phyloP scores from a whole-genome alignment of 23 red algal genomes.

The Agarophyton chilense region DNA sequence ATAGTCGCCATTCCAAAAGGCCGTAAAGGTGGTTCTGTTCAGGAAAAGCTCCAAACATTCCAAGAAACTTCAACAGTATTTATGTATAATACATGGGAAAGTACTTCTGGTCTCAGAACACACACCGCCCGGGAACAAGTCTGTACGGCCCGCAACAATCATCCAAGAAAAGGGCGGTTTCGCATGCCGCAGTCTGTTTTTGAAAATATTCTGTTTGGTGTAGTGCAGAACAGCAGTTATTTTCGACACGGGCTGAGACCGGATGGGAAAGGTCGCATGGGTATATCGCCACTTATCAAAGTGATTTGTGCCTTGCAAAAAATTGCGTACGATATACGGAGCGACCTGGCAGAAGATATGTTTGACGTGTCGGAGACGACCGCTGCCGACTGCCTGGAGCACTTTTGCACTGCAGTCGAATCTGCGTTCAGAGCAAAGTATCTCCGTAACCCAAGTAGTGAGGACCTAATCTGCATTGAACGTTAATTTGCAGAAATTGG shows the following conservation, averaged over 20 bases:
- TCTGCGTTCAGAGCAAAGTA: not conserved
- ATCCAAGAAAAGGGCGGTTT: no score
- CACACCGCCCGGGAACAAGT: no score
- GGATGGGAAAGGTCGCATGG: constrained; percentile 2
- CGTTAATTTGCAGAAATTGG: not conserved
- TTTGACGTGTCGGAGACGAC: not conserved
- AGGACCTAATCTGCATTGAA: not conserved
- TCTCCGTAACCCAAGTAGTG: not conserved
- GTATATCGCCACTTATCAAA: constrained; percentile 21
- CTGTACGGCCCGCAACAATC: no score
- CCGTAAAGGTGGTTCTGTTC: no score
- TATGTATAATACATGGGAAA: no score
- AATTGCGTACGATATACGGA: not conserved
- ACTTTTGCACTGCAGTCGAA: not conserved
- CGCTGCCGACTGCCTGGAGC: not conserved
- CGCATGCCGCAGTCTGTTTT: not conserved
- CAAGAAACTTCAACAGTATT: no score
- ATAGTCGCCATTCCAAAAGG: no score
- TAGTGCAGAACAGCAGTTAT: not conserved
- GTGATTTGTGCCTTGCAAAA: not conserved
- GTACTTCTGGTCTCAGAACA: no score
- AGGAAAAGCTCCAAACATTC: no score
- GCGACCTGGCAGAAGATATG: not conserved
- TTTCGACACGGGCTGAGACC: not conserved
- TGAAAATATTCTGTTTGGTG: not conserved